These are phyloP conservation scores for Crithidia acanthocephali DNA, from an alignment of 208 protist species.

Conservation along the genomic window DNA sequence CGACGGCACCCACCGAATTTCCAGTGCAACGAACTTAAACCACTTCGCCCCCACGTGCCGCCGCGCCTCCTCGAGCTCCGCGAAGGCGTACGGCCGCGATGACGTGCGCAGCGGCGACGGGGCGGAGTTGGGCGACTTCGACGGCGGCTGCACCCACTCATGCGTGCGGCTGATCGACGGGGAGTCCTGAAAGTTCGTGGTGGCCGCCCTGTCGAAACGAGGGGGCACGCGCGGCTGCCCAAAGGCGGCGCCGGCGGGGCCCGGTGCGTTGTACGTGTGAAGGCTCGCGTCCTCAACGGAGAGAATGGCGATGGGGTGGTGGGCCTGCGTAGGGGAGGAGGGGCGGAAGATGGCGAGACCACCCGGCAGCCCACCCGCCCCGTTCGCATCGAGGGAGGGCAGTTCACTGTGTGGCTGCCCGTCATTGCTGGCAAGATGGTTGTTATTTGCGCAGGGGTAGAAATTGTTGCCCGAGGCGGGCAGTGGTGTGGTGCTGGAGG, in stretches of 20 bases:
- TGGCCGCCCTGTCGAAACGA: background rate
- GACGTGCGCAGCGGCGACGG: background rate
- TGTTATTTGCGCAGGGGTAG: background rate
- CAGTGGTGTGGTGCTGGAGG: background rate
- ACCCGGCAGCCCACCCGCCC: background rate
- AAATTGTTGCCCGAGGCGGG: background rate
- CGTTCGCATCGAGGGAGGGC: constrained; percentile 12
- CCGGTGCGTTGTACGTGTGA: background rate
- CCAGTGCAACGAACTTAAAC: constrained; percentile 19
- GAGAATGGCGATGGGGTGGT: background rate
- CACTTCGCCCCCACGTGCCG: constrained; percentile 8
- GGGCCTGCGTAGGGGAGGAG: background rate
- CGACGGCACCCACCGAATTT: constrained; percentile 30
- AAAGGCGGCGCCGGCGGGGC: background rate
- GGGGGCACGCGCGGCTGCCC: background rate
- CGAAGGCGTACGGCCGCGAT: background rate
- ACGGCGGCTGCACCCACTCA: background rate
- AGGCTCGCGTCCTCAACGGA: background rate
- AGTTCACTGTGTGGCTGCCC: constrained; percentile 7
- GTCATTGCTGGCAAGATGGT: background rate
- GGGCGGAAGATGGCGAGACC: constrained; percentile 5
- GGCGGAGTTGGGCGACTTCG: background rate
- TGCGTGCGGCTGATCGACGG: constrained; percentile 12
- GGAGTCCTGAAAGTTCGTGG: background rate
- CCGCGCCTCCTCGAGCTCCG: constrained; percentile 1